Evolutionary conservation across 139 green algal genomes (phyloP).

Genomic region (Chlorella sorokiniana): DNA sequence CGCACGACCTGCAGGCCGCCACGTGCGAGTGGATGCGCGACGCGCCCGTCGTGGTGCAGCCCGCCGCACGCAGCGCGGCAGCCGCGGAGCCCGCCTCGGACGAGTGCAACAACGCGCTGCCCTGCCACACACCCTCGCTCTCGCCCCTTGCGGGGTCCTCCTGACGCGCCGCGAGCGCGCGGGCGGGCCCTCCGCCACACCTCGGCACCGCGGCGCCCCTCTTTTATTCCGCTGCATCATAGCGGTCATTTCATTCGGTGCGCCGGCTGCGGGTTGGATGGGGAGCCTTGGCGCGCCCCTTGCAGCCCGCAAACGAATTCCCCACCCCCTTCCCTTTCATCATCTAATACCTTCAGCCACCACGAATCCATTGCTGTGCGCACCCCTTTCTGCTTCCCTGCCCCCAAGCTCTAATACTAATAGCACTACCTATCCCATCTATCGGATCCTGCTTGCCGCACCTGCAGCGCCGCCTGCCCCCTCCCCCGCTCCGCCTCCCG

Average conservation of each 20-base stretch:
- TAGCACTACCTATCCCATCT: no score
- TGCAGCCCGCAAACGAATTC: not conserved
- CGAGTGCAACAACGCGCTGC: not conserved
- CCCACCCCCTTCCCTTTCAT: not conserved
- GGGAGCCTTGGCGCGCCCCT: not conserved
- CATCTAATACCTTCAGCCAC: not conserved
- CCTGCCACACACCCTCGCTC: not conserved
- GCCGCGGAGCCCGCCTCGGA: not conserved
- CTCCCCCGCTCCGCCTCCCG: not conserved
- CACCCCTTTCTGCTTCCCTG: not conserved
- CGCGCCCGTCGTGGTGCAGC: not conserved
- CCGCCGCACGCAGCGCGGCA: not conserved
- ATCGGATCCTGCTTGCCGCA: no score
- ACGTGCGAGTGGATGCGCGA: constrained; percentile 1
- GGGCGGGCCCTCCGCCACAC: no score
- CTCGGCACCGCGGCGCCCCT: no score
- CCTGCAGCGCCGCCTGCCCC: not conserved
- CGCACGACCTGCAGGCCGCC: constrained; percentile 7
- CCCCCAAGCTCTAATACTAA: not conserved
- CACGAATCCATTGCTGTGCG: not conserved
- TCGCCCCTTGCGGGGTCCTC: not conserved
- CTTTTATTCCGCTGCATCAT: no score
- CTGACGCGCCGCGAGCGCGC: not conserved
- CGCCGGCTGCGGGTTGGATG: no score
- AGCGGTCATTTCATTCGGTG: no score